A percentile compares a stretch with the other conserved stretches of the same genome.
These are phyloP conservation scores for Naganishia sp. DNA, from an alignment of 1,284 basidiomycete genomes.

Conservation along the genomic window DNA sequence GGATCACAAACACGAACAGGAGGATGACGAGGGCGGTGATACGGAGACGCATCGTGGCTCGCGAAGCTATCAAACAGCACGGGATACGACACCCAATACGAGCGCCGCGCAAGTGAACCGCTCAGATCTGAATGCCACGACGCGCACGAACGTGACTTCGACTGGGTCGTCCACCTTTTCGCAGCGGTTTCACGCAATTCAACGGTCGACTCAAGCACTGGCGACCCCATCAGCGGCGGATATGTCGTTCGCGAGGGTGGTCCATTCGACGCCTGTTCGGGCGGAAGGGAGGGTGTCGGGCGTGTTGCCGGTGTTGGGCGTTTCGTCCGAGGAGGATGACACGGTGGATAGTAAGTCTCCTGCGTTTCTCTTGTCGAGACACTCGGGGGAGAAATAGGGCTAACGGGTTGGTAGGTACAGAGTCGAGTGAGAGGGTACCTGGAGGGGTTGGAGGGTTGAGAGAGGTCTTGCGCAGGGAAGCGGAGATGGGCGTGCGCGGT, in stretches of 20 bases:
- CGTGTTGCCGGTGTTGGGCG: background rate
- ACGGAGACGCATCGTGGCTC: background rate
- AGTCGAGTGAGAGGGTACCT: background rate
- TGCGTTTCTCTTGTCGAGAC: background rate
- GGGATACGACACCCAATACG: background rate
- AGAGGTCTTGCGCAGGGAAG: background rate
- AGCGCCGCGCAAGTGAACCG: background rate
- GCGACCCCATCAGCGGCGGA: background rate
- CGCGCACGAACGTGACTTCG: background rate
- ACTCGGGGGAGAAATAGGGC: background rate
- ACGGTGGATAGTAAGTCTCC: conserved; percentile 10
- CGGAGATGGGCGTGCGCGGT: background rate
- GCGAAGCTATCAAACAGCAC: background rate
- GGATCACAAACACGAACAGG: background rate
- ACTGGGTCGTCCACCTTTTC: conserved; percentile 3
- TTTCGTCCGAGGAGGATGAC: conserved; percentile 16
- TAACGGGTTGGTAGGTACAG: background rate
- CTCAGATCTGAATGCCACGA: too few species aligned
- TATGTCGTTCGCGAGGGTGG: conserved; percentile 11
- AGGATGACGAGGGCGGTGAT: background rate
- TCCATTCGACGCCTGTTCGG: conserved; percentile 13
- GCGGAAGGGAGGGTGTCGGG: background rate
- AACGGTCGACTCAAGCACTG: background rate
- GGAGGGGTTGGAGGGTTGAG: background rate
- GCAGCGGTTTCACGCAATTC: conserved; percentile 9